Base-by-base conservation (phyloP, 345 rosid species). In the Euphorbia pulcherrima region DNA sequence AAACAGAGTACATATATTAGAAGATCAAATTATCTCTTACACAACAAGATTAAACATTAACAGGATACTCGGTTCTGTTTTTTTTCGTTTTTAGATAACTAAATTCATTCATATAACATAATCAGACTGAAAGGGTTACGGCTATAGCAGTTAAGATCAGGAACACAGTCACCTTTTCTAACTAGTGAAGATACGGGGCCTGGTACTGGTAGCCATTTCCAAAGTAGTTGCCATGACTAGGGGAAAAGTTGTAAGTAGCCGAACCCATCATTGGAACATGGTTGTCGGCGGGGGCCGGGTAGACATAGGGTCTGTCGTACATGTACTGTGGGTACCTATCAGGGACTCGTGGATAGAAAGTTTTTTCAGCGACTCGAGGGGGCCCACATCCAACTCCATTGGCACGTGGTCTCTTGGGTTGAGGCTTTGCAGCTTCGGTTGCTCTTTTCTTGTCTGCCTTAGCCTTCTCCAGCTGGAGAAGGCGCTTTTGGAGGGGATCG, bases 171-270 rank as follows among this genome's bases (percentile, higher is more conserved):
- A 82, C 82, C 80, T 77, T 77, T 75, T 77, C 77, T 71, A 75
- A 72, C 82, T 85, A 93, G 86, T 87, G 94, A 81, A 89, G 88
- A 79, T 88, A 89, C 14, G 84, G 81, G 73, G 92, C 79, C 74
- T 86, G 96, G 83, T 89, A 94, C 81, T 86, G 99, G 79, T 89
- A 91, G 84, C 90, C 88, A 60, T 89, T 94, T 68, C 92, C 95
- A 8, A 87, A 94, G 86, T 83, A 94, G 95, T 85, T 90, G 40
- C 97, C 90, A 50, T 89, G 97, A 61, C 79, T 82, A 10, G 87
- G 96, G 41, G 86, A 62, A 70, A 91, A 83, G 75, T 83, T 85
- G 89, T 88, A 90, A 13, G 90, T 69, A 60, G 90, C 84, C 10
- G 88, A 67, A 48, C 78, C 85, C 72, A 84, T 59, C 39, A 80